A percentile compares a stretch with the other conserved stretches of the same genome.
Conservation (phyloP, 768 basidiomycete species). For the Mycena haematopus region DNA sequence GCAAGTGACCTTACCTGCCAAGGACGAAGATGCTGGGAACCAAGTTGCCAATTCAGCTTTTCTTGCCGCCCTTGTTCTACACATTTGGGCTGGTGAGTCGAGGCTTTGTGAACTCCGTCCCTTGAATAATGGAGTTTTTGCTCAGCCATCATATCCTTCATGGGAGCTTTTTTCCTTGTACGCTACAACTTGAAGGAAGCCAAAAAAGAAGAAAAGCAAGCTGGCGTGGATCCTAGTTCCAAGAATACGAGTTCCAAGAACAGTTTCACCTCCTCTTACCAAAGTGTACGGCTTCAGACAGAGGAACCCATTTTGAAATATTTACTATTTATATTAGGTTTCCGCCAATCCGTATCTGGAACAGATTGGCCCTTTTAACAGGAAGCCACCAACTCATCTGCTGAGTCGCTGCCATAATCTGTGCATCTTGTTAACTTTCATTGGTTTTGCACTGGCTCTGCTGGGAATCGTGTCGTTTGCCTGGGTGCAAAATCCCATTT, state of each 20-base stretch:
- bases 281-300: too few species aligned
- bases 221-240: conserved; percentile 31
- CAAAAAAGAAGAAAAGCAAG: conserved; percentile 51
- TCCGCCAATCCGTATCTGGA: conserved; percentile 57
- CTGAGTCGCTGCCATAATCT: conserved; percentile 57
- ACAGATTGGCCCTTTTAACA: conserved; percentile 54
- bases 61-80: conserved; percentile 59
- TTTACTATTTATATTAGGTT: conserved; percentile 32
- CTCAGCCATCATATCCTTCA: conserved; percentile 49
- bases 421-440: conserved; percentile 51
- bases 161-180: conserved; percentile 62
- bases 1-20: conserved; percentile 46
- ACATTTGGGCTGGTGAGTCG: conserved; percentile 54
- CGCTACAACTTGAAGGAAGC: conserved; percentile 62
- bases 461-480: conserved; percentile 57
- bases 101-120: not conserved
- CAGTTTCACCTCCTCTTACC: too few species aligned
- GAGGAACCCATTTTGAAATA: too few species aligned
- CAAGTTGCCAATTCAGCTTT: conserved; percentile 54
- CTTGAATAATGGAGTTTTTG: not conserved
- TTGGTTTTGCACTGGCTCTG: conserved; percentile 58
- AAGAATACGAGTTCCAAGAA: not conserved
- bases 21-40: conserved; percentile 36
- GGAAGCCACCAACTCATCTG: conserved; percentile 49
- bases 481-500: conserved; percentile 54